phyloP scores from a whole-genome alignment of 139 green algal genomes.

The Desmodesmus armatus region DNA sequence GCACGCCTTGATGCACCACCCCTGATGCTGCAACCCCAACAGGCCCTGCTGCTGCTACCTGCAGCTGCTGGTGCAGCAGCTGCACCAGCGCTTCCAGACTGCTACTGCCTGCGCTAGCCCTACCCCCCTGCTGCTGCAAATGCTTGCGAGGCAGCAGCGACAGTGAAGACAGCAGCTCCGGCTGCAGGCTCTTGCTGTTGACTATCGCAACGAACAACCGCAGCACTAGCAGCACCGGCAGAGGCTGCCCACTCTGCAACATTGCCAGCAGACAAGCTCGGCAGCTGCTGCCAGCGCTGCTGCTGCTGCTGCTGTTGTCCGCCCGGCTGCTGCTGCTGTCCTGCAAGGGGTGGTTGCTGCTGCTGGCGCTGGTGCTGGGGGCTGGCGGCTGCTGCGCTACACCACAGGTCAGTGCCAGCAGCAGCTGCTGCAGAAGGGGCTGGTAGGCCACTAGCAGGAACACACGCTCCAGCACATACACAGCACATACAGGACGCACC shows the following conservation, averaged over 20 bases:
- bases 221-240: constrained; percentile 40
- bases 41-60: constrained; percentile 4
- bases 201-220: constrained; percentile 56
- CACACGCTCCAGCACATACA: constrained; percentile 86
- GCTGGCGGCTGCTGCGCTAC: no score
- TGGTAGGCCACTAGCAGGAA: constrained; percentile 72
- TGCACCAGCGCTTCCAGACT: background rate
- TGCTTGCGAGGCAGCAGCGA: constrained; percentile 45
- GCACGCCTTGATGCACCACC: no score
- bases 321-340: background rate
- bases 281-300: constrained; percentile 34
- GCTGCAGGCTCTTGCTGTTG: constrained; percentile 29
- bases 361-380: background rate
- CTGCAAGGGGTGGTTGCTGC: background rate
- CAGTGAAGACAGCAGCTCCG: constrained; percentile 51
- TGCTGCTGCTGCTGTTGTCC: constrained; percentile 31
- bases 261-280: constrained; percentile 27
- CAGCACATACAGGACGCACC: constrained; percentile 38
- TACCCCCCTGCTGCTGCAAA: constrained; percentile 6
- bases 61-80: background rate
- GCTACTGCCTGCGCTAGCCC: no score
- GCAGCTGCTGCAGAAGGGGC: constrained; percentile 62
- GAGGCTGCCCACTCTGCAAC: background rate
- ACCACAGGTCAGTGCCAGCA: constrained; percentile 55
- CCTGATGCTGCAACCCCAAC: constrained; percentile 3